These are phyloP conservation scores for Tilletia setariae DNA, from an alignment of 1,284 basidiomycete genomes.

Conservation along the genomic window DNA sequence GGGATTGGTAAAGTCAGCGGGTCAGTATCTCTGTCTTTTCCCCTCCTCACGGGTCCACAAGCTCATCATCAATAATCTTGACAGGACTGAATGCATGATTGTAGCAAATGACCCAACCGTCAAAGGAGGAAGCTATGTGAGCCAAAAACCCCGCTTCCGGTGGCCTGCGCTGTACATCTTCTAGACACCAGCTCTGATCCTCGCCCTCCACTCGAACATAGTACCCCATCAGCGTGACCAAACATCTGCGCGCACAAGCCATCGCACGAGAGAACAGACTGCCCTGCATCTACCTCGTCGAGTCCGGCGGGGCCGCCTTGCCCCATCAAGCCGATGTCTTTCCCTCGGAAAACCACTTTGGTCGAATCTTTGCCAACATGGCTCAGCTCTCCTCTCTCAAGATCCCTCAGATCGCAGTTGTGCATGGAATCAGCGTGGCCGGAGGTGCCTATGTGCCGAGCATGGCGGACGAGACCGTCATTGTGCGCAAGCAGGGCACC, in stretches of 20 bases:
- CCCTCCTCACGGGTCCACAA: neutral
- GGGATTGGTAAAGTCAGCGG: conserved; percentile 70
- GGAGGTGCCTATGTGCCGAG: conserved; percentile 87
- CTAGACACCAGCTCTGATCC: neutral
- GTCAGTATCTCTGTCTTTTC: neutral
- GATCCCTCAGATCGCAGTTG: conserved; percentile 86
- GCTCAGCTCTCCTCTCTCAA: conserved; percentile 84
- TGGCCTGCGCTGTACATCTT: too few relatives aligned
- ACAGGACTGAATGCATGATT: conserved; percentile 71
- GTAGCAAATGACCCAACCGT: conserved; percentile 78
- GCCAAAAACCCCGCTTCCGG: neutral
- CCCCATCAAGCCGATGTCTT: conserved; percentile 89
- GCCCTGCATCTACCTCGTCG: conserved; percentile 89
- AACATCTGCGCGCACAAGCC: conserved; percentile 88
- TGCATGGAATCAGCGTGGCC: conserved; percentile 91
- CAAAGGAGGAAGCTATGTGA: conserved; percentile 37
- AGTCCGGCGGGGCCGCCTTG: conserved; percentile 87
- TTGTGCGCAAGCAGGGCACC: conserved; percentile 85
- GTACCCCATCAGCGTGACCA: conserved; percentile 90
- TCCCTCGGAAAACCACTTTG: conserved; percentile 88
- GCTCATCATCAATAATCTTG: neutral
- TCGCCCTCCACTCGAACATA: neutral
- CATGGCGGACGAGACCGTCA: conserved; percentile 87
- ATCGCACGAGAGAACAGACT: conserved; percentile 83
- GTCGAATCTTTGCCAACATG: conserved; percentile 96